These are phyloP conservation scores for Serendipita sp. DNA, from an alignment of 768 basidiomycete species.

Conservation along the genomic window DNA sequence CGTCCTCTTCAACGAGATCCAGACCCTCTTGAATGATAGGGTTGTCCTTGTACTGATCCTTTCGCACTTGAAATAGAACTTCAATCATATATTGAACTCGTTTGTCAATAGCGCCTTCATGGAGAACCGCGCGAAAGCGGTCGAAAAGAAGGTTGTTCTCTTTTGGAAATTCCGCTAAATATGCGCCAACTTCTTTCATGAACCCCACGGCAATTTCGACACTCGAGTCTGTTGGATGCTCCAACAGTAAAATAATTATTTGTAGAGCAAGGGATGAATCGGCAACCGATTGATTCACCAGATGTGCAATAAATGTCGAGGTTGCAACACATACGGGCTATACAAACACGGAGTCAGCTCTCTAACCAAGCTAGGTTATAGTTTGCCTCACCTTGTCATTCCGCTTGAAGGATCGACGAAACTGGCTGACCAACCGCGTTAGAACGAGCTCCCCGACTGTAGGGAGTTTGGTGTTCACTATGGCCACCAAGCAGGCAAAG, in stretches of 20 bases:
- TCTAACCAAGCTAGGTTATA: neutral
- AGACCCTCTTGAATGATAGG: constrained; percentile 86
- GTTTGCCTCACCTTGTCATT: constrained; percentile 77
- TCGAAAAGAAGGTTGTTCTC: constrained; percentile 92
- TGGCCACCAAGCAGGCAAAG: constrained; percentile 83
- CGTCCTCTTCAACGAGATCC: constrained; percentile 95
- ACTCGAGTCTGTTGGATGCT: constrained; percentile 90
- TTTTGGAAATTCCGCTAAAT: constrained; percentile 85
- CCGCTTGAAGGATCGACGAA: constrained; percentile 84
- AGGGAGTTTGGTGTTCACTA: constrained; percentile 94
- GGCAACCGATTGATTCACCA: constrained; percentile 86
- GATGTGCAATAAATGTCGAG: constrained; percentile 70
- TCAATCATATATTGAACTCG: constrained; percentile 99
- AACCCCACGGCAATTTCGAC: constrained; percentile 98
- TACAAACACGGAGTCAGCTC: neutral
- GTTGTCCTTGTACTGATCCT: constrained; percentile 99
- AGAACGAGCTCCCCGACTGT: constrained; percentile 89
- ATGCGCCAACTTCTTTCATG: constrained; percentile 93
- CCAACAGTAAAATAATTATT: constrained; percentile 88
- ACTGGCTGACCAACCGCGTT: constrained; percentile 83
- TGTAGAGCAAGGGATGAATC: constrained; percentile 90
- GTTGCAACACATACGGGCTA: constrained; percentile 89
- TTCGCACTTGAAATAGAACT: constrained; percentile 95
- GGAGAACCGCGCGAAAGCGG: constrained; percentile 90
- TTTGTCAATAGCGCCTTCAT: constrained; percentile 89